Conservation (phyloP, 345 rosid species). For the Aquilaria yunnanensis region DNA sequence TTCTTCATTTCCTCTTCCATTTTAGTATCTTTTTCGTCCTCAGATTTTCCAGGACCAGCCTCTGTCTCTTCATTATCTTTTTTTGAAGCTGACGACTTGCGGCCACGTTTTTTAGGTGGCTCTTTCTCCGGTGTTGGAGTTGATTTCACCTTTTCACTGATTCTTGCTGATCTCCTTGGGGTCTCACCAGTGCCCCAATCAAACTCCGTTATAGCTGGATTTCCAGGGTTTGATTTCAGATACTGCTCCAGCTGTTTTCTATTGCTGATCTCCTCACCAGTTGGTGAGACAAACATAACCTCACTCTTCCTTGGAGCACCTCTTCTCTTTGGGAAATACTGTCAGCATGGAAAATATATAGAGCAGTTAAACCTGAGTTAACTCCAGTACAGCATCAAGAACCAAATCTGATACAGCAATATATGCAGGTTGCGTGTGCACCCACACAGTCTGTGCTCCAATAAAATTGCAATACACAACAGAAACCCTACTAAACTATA, state of each 20-base stretch:
- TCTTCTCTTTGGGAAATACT: conserved; percentile 53
- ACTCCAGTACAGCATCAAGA: background rate
- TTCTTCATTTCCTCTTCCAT: conserved; percentile 21
- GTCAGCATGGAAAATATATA: conserved; percentile 13
- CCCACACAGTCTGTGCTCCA: too few relatives aligned
- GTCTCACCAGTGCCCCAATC: conserved; percentile 85
- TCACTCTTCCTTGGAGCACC: conserved; percentile 63
- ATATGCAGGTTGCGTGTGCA: too few relatives aligned
- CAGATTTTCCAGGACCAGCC: conserved; percentile 20
- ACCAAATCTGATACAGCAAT: background rate
- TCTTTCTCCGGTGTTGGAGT: conserved; percentile 63
- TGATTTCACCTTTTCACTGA: conserved; percentile 65
- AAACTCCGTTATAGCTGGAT: conserved; percentile 50
- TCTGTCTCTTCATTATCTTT: conserved; percentile 39
- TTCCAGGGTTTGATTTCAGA: conserved; percentile 67
- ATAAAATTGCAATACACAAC: too few relatives aligned
- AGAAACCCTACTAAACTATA: too few relatives aligned
- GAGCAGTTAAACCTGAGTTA: background rate
- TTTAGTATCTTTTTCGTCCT: conserved; percentile 19
- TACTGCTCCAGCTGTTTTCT: conserved; percentile 72
- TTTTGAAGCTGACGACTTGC: conserved; percentile 44
- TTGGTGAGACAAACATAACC: conserved; percentile 66
- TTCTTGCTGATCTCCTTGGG: conserved; percentile 81
- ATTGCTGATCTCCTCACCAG: conserved; percentile 62
- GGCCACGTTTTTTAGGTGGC: conserved; percentile 60